Conservation (phyloP, 306 rosid genomes). For the Prunus fruticosa region DNA sequence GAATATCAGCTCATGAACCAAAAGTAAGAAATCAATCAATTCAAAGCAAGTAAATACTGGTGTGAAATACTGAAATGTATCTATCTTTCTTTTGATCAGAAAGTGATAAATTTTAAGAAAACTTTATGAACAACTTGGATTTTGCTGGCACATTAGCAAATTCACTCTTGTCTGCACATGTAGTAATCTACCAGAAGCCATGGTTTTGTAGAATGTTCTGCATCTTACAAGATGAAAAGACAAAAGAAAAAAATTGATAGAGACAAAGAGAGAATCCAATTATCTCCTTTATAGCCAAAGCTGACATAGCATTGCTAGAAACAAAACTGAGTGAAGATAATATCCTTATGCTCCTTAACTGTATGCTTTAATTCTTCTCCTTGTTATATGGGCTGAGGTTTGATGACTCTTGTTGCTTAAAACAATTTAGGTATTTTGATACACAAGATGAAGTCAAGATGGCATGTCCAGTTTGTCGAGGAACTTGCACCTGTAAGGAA, state of each 20-base stretch:
- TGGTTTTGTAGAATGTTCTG: not conserved
- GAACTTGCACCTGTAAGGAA: constrained; percentile 86
- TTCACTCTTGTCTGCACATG: not conserved
- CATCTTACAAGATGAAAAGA: not conserved
- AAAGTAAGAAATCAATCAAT: not conserved
- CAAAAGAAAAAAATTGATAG: not conserved
- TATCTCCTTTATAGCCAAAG: not conserved
- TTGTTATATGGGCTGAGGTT: constrained; percentile 11
- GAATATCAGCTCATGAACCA: not conserved
- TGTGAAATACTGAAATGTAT: not conserved
- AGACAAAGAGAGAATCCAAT: not conserved
- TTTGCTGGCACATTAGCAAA: not conserved
- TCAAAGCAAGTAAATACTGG: constrained; percentile 1
- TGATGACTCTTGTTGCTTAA: constrained; percentile 13
- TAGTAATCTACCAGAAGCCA: not conserved
- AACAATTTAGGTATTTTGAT: constrained; percentile 62
- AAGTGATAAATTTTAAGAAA: not conserved
- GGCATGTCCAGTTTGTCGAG: constrained; percentile 95
- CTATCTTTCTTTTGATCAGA: constrained; percentile 7
- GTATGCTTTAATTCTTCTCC: not conserved
- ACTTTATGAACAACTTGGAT: not conserved
- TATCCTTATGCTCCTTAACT: not conserved
- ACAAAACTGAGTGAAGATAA: not conserved
- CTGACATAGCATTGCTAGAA: not conserved
- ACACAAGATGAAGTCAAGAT: constrained; percentile 77